These are phyloP conservation scores for Aureobasidium mangrovei DNA, from an alignment of 2,329 filamentous ascomycete species.

Conservation along the genomic window DNA sequence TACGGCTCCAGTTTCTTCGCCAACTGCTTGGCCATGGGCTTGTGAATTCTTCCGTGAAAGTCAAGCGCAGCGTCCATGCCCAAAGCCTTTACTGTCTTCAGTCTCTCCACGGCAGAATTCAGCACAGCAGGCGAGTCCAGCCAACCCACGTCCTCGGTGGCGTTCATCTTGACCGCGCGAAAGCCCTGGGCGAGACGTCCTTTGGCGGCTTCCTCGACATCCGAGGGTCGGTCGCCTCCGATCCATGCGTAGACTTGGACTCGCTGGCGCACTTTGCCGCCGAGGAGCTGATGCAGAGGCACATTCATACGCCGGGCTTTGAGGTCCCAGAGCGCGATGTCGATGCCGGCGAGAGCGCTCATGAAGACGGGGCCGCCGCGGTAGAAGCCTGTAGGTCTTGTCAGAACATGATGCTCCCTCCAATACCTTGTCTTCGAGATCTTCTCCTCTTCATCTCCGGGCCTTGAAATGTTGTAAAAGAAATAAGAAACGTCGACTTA, in stretches of 20 bases:
- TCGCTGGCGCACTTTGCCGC: constrained; percentile 61
- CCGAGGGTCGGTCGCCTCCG: constrained; percentile 58
- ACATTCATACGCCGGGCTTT: constrained; percentile 56
- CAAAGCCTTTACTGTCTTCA: constrained; percentile 57
- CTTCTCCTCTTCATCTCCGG: no score
- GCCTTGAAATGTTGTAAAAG: no score
- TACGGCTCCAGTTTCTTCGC: constrained; percentile 55
- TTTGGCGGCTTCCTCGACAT: constrained; percentile 45
- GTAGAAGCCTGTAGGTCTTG: constrained; percentile 51
- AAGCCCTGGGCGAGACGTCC: constrained; percentile 53
- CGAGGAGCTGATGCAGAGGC: constrained; percentile 63
- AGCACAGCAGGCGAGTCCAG: constrained; percentile 60
- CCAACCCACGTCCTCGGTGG: constrained; percentile 65
- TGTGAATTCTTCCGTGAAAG: constrained; percentile 67
- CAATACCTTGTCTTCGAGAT: no score
- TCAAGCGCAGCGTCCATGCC: constrained; percentile 66
- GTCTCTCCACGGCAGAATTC: constrained; percentile 53
- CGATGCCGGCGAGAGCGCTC: constrained; percentile 65
- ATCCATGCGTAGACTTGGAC: constrained; percentile 70
- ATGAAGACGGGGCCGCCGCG: constrained; percentile 69
- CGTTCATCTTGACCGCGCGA: constrained; percentile 67
- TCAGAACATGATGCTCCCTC: background rate
- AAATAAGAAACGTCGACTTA: background rate
- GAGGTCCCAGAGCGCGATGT: constrained; percentile 73
- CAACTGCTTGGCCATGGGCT: constrained; percentile 69